Evolutionary conservation across 164 flowering plant genomes (phyloP).

Genomic region (Saururus chinensis): DNA sequence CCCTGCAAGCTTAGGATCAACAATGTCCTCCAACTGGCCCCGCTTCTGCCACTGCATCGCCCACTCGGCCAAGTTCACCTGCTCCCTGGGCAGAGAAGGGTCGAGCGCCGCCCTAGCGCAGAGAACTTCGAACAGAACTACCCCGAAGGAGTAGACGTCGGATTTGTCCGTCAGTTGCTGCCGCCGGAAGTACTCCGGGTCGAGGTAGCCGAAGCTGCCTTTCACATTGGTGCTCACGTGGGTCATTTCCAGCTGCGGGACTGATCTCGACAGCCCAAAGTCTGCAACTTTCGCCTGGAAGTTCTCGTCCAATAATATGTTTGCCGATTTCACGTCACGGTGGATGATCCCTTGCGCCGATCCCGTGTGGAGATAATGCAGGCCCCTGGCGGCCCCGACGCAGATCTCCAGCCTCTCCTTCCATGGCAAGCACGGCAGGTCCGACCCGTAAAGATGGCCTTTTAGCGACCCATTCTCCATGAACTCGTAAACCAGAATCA

Average conservation of each 20-base stretch:
- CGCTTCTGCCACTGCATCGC: conserved; percentile 19
- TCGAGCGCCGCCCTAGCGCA: conserved; percentile 20
- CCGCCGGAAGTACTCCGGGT: conserved; percentile 20
- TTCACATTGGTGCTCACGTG: conserved; percentile 25
- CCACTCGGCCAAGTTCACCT: conserved; percentile 21
- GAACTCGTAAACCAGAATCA: conserved; percentile 77
- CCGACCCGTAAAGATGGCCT: conserved; percentile 53
- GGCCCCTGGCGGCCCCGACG: conserved; percentile 20
- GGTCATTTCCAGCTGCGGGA: conserved; percentile 14
- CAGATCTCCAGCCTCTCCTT: conserved; percentile 22
- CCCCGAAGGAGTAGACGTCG: conserved; percentile 27
- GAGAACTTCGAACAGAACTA: conserved; percentile 20
- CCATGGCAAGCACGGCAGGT: conserved; percentile 46
- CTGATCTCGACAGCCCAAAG: conserved; percentile 21
- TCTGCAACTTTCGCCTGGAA: conserved; percentile 22
- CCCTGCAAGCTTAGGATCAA: conserved; percentile 18
- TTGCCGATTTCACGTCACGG: conserved; percentile 21
- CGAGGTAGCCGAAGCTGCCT: conserved; percentile 27
- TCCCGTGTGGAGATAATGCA: conserved; percentile 28
- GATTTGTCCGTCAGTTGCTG: conserved; percentile 22
- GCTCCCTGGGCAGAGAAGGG: conserved; percentile 13
- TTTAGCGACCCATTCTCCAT: conserved; percentile 73
- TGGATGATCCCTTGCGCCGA: conserved; percentile 19
- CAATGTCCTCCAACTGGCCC: conserved; percentile 16
- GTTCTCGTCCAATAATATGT: conserved; percentile 18